Percentiles rank a stretch among this genome's conserved stretches.
phyloP scores from a whole-genome alignment of 306 rosid species.

The Trifolium fragiferum region DNA sequence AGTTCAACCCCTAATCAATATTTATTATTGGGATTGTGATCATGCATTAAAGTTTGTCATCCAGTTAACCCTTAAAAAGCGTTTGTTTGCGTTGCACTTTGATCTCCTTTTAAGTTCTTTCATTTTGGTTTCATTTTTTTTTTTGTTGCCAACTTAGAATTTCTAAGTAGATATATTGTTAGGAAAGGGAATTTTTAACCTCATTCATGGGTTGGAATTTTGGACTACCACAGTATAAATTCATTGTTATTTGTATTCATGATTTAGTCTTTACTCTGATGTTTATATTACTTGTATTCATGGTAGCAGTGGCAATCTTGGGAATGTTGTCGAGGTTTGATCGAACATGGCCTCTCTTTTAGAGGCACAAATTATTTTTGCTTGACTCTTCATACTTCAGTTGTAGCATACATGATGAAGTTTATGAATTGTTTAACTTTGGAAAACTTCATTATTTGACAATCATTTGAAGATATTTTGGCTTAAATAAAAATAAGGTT shows the following conservation, averaged over 20 bases:
- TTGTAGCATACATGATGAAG: background rate
- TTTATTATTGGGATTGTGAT: background rate
- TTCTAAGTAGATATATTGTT: background rate
- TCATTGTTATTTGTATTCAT: background rate
- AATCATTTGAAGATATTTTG: background rate
- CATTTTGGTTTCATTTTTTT: background rate
- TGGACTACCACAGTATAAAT: constrained; percentile 1
- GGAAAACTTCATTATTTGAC: background rate
- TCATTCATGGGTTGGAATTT: background rate
- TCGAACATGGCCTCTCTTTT: no score
- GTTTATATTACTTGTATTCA: no score
- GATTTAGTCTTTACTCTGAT: no score
- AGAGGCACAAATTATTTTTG: no score
- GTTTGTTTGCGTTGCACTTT: background rate
- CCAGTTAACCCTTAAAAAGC: background rate
- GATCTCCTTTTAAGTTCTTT: background rate
- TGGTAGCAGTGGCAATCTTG: no score
- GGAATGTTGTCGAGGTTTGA: no score
- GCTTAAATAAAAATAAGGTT: background rate
- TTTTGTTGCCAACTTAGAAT: background rate
- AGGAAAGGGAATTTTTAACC: background rate
- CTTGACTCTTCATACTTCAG: no score
- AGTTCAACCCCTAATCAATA: background rate
- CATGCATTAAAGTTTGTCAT: background rate
- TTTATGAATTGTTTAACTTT: background rate